These are phyloP conservation scores for Rhodotorula sp. DNA, from an alignment of 1,284 basidiomycete genomes.

Conservation along the genomic window DNA sequence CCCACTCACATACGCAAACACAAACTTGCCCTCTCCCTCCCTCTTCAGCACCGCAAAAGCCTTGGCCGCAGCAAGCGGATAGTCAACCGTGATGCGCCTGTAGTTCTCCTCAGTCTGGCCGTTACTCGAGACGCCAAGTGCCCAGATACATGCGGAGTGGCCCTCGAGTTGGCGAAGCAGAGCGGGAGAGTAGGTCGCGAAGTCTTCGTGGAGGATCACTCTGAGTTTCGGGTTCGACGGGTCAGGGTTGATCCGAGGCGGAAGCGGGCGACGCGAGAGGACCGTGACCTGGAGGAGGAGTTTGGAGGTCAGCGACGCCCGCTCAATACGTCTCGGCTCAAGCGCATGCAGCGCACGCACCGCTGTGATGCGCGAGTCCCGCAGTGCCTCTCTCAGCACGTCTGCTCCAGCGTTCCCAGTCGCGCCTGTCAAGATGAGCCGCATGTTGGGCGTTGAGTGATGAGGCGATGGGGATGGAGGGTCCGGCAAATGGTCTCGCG, in stretches of 20 bases:
- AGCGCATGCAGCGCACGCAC: neutral
- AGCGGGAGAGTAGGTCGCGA: conserved; percentile 33
- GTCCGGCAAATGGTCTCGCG: neutral
- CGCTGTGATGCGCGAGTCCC: conserved; percentile 35
- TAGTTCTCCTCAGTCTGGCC: conserved; percentile 34
- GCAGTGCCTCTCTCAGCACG: conserved; percentile 45
- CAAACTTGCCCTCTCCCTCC: conserved; percentile 2
- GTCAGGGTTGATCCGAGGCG: conserved; percentile 40
- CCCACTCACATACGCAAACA: conserved; percentile 20
- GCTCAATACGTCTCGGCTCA: neutral
- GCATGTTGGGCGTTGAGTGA: neutral
- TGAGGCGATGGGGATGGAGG: neutral
- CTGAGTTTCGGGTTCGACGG: conserved; percentile 42
- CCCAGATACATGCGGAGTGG: conserved; percentile 47
- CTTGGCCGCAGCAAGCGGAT: conserved; percentile 45
- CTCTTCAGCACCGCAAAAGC: conserved; percentile 42
- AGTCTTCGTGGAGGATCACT: conserved; percentile 46
- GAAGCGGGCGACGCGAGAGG: conserved; percentile 45
- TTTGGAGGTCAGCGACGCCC: neutral
- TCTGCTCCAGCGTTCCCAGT: conserved; percentile 45
- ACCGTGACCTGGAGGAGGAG: conserved; percentile 43
- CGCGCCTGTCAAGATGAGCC: conserved; percentile 47
- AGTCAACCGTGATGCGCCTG: conserved; percentile 42
- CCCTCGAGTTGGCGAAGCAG: conserved; percentile 44
- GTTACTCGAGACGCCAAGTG: conserved; percentile 42